Evolutionary conservation across 2,329 filamentous ascomycete genomes (phyloP), one percentile per base, ranked within the genome.

Genomic region (Beauveria rudraprayagi): DNA sequence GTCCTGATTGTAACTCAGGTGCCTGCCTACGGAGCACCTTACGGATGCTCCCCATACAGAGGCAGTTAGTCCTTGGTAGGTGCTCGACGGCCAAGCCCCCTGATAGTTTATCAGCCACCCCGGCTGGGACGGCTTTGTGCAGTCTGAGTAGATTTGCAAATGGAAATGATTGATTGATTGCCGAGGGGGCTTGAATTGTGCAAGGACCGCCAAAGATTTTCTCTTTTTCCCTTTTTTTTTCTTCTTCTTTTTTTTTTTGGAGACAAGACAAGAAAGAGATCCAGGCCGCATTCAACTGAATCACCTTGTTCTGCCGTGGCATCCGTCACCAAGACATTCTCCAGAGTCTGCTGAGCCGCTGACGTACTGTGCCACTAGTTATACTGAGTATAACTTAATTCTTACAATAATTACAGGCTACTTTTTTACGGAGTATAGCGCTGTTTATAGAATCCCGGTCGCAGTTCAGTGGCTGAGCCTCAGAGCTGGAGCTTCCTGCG

Each of bases 391-490:
- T 4, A 37, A 14, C 34, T 37, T 37, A 14, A 14, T 11, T 14
- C 30, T 34, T 34, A 11, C 30, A 34, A 34, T 34, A 34, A 34
- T 14, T 34, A 34, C 30, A 34, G 10, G 30, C 30, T 34, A 34
- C 30, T 11, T 34, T 14, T 16, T 37, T 16, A 16, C 34, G 34
- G 34, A 16, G 34, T 6, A 26, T 22, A 50, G 44, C 22, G 26
- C 44, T 58, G 56, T 57, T 57, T 48, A 50, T 57, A 57, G 55
- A 30, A 57, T 46, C 50, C 22, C 22, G 54, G 43, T 22, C 41
- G 43, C 43, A 37, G 11, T 16, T 37, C 34, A 37, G 34, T 16
- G 5, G 50, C 51, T 30, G 16, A 53, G 51, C 51, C 51, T 41
- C 30, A 14, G 51, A 19, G 51, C 51, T 53, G 51, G 30, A 37